Base-by-base conservation (phyloP, 1,284 basidiomycete species). In the Sphagnurus paluster region DNA sequence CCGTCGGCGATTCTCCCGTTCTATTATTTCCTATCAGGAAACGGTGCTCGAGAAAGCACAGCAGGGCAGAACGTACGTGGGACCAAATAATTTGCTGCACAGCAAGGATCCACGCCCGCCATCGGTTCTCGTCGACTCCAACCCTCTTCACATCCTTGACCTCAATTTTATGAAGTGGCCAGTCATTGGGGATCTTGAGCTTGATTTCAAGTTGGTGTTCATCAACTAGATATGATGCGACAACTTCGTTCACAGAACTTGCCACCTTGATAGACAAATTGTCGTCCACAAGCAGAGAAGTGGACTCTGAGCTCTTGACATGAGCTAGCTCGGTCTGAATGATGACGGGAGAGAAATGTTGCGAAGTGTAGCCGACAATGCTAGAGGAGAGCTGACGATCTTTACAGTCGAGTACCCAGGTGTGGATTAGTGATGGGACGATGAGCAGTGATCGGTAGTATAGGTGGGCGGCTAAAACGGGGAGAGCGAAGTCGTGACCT, bases 131-230 rank as follows among this genome's bases (percentile, higher is more conserved):
- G 17, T 89, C 83, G 3, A 99, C 93, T 2, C 93, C 94, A 6
- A 98, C 85, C 50, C 84, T 79, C 61, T 87, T 84, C 36, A 90
- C 74, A 59, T 97, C 95, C 57, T 83, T 81, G 17, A 98, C 85
- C 62, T 97, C 94, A 26, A 98, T 88, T 26, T 79, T 80, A 56
- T 88, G 88, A 32, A 99, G 70, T 0, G 97, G 97, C 81, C 93
- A 99, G 61, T 98, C 95, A 4, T 69, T 63, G 1, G 97, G 97
- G 24, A 99, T 82, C 55, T 86, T 82, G 53, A 99, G 74, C 16
- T 82, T 86, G 46, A 99, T 86, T 69, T 99, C 96, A 61, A 99
- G 82, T 33, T 87, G 81, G 61, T 98, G 90, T 53, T 99, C 97
- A 64, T 99, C 97, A 1, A 99, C 87, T 6, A 81, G 76, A 62